Evolutionary conservation across 805 yeast genomes (phyloP), one percentile per base, ranked within the genome.

Genomic region (Allodekkera sacchari): DNA sequence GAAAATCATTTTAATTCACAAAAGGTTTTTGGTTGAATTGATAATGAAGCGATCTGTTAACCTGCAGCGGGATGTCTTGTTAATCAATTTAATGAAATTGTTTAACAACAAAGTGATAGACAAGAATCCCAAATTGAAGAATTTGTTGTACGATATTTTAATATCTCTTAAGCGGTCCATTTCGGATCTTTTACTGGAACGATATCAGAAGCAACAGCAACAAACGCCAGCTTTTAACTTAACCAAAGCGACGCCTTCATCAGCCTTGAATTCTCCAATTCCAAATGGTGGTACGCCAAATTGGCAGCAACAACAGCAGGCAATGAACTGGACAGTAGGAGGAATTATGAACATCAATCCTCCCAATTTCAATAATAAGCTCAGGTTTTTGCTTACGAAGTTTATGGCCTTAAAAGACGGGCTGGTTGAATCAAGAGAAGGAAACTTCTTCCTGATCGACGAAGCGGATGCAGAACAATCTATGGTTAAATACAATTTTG

Each of bases 1-100:
- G 36, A 60, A 75, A 35, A 69, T 77, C 11, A 53, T 77, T n/a
- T 63, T 74, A 28, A 68, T 77, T 29, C 83, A 77, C 48, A 72
- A 71, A 44, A 49, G 55, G 3, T 62, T 69, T 13, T 52, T 77
- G 23, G 68, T 69, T 12, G 57, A 63, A 6, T 48, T 68, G n/a
- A 58, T 74, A 2, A 37, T 59, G 31, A 64, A 62, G 30, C 51
- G 68, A 48, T 44, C 66, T 35, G 42, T 45, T 38, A 63, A 48
- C 51, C 48, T 53, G 18, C 57, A 65, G 31, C 57, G 66, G 26
- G 70, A 70, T 34, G 56, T 45, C 7, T 70, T 77, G 32, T 47
- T 74, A 37, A 59, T 62, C 38, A 66, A 66, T 36, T 51, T 76
- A 45, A 61, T 68, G 8, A 54, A 56, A 8, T 42, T 77, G 11